These are phyloP conservation scores for Botrytis aclada DNA, from an alignment of 2,329 filamentous ascomycete genomes.

Conservation along the genomic window DNA sequence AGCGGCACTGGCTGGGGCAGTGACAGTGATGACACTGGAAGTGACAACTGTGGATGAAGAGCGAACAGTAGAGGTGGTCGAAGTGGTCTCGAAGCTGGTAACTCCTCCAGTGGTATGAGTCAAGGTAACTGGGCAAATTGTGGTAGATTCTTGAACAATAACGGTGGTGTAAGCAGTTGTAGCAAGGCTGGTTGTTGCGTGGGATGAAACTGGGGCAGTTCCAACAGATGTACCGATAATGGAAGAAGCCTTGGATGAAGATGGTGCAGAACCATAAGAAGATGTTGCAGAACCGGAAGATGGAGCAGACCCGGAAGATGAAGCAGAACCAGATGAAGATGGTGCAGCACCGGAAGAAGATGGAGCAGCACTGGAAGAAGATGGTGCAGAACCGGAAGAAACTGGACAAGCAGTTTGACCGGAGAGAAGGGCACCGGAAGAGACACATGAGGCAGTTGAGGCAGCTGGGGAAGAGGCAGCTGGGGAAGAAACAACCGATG, in stretches of 20 bases:
- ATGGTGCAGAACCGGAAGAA: neutral
- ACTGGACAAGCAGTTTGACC: neutral
- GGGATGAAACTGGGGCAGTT: neutral
- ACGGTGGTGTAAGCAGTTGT: slow-evolving; percentile 27
- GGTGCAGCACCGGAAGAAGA: too few species aligned
- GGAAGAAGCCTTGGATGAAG: neutral
- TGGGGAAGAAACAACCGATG: neutral
- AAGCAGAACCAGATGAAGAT: too few species aligned
- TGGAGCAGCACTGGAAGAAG: too few species aligned
- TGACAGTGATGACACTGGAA: slow-evolving; percentile 13
- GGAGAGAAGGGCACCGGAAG: neutral
- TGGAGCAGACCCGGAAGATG: neutral
- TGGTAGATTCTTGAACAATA: slow-evolving; percentile 30
- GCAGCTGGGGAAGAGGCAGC: neutral
- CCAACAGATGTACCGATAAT: slow-evolving; percentile 5
- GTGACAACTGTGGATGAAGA: slow-evolving; percentile 36
- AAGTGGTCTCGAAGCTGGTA: slow-evolving; percentile 3
- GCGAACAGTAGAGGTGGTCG: slow-evolving; percentile 37
- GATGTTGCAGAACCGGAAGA: neutral
- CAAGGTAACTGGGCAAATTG: slow-evolving; percentile 35
- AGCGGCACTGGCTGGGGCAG: neutral
- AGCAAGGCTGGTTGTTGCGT: neutral
- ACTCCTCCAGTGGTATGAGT: neutral
- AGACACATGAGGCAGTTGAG: neutral
- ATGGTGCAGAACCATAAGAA: neutral